Evolutionary conservation across 129 eudicot genomes (phyloP).

Genomic region (Tagetes erecta): DNA sequence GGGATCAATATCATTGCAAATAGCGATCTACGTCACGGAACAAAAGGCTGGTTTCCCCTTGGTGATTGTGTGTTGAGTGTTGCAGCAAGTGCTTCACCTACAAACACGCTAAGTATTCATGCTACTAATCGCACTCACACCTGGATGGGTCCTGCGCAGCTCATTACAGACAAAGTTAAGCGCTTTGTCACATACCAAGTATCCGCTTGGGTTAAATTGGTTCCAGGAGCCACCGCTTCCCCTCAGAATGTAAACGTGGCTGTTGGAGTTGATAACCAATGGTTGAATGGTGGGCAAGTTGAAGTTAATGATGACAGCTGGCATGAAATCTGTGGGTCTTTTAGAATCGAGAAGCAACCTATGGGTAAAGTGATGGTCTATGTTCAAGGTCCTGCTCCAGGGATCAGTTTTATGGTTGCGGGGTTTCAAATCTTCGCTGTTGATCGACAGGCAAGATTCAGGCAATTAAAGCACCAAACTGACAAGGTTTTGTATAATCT

Average conservation of each 20-base stretch:
- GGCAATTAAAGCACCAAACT: conserved; percentile 55
- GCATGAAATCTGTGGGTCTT: conserved; percentile 78
- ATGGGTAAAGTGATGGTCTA: conserved; percentile 59
- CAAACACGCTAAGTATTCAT: conserved; percentile 49
- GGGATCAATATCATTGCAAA: conserved; percentile 74
- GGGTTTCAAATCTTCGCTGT: conserved; percentile 78
- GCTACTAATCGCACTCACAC: conserved; percentile 59
- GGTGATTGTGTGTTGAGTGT: conserved; percentile 66
- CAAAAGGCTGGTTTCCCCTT: conserved; percentile 79
- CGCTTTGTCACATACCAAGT: conserved; percentile 81
- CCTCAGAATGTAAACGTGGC: conserved; percentile 78
- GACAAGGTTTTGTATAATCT: conserved; percentile 52
- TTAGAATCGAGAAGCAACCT: conserved; percentile 64
- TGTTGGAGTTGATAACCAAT: conserved; percentile 65
- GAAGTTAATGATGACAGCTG: conserved; percentile 61
- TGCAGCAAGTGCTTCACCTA: conserved; percentile 52
- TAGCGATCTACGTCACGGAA: conserved; percentile 62
- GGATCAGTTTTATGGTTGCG: conserved; percentile 64
- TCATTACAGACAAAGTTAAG: conserved; percentile 59
- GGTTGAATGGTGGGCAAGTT: conserved; percentile 90
- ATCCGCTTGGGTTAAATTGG: conserved; percentile 87
- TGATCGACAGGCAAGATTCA: conserved; percentile 66
- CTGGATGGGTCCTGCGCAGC: conserved; percentile 89
- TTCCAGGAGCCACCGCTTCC: conserved; percentile 41
- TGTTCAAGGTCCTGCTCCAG: conserved; percentile 72